These are phyloP conservation scores for Jatropha podagrica DNA, from an alignment of 441 rosid species.

Conservation along the genomic window DNA sequence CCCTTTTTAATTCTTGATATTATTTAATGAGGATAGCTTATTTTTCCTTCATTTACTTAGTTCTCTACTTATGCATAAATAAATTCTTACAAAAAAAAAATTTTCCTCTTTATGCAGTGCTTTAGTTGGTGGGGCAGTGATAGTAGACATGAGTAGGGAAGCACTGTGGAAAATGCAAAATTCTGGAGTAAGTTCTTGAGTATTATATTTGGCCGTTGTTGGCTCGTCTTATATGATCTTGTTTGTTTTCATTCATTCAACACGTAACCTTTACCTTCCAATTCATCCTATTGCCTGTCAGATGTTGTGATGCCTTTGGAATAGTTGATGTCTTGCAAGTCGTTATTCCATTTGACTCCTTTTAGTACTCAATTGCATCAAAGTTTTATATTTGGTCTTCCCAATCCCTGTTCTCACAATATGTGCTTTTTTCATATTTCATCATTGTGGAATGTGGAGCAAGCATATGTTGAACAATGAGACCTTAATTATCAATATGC, in stretches of 20 bases:
- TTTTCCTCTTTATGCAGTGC: conserved; percentile 43
- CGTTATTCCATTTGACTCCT: background rate
- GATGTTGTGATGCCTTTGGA: background rate
- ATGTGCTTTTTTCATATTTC: no score
- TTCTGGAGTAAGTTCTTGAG: conserved; percentile 50
- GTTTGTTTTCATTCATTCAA: background rate
- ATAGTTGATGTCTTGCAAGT: background rate
- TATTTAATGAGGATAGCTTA: background rate
- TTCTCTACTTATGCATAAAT: background rate
- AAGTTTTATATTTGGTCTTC: background rate
- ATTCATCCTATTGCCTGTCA: background rate
- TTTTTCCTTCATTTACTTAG: background rate
- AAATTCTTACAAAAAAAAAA: conserved; percentile 1
- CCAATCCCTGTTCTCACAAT: no score
- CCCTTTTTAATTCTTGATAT: background rate
- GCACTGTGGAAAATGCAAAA: conserved; percentile 69
- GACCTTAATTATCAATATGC: background rate
- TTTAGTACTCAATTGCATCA: background rate
- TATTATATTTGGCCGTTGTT: background rate
- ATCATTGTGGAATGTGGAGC: background rate
- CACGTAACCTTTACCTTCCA: background rate
- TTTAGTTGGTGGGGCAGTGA: conserved; percentile 45
- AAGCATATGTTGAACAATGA: background rate
- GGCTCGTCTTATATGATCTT: conserved; percentile 1
- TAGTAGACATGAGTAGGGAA: conserved; percentile 58